phyloP scores from a whole-genome alignment of 2,329 filamentous ascomycete genomes.

The Aureobasidium sp. region DNA sequence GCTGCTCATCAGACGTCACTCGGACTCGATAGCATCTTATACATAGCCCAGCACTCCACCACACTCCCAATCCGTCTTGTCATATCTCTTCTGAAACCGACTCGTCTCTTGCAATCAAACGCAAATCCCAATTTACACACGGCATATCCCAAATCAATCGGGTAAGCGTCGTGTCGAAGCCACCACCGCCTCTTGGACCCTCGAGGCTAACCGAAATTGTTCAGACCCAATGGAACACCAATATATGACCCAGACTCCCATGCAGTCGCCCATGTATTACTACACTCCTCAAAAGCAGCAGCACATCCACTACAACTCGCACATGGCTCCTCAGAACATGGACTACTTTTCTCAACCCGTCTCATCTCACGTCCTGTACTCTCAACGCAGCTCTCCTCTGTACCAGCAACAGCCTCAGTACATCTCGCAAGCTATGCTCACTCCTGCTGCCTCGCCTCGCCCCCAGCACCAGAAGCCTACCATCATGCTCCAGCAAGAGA shows the following conservation, averaged over 20 bases:
- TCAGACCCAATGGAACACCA: slow-evolving; percentile 29
- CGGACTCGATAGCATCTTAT: slow-evolving; percentile 1
- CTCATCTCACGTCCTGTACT: slow-evolving; percentile 10
- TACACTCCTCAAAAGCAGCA: slow-evolving; percentile 60
- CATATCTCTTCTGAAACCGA: slow-evolving; percentile 14
- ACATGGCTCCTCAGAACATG: slow-evolving; percentile 46
- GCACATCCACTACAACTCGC: slow-evolving; percentile 21
- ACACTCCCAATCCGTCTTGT: neutral
- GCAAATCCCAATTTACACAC: slow-evolving; percentile 14
- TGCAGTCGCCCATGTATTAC: slow-evolving; percentile 76
- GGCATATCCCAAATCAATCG: neutral
- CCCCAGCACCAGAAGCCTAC: slow-evolving; percentile 68
- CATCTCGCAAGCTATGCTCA: slow-evolving; percentile 58
- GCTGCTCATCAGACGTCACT: slow-evolving; percentile 12
- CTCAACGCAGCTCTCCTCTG: slow-evolving; percentile 28
- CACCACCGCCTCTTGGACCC: slow-evolving; percentile 14
- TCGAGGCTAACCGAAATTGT: slow-evolving; percentile 15
- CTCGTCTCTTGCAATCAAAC: slow-evolving; percentile 9
- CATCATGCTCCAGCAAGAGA: slow-evolving; percentile 57
- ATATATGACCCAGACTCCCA: slow-evolving; percentile 40
- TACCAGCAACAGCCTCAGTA: slow-evolving; percentile 43
- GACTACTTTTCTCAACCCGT: slow-evolving; percentile 26
- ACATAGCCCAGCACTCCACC: slow-evolving; percentile 10
- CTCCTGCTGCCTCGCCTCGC: slow-evolving; percentile 69
- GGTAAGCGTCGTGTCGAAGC: slow-evolving; percentile 14